phyloP scores from a whole-genome alignment of 2,329 filamentous ascomycete species.

The Metarhizium humberi region DNA sequence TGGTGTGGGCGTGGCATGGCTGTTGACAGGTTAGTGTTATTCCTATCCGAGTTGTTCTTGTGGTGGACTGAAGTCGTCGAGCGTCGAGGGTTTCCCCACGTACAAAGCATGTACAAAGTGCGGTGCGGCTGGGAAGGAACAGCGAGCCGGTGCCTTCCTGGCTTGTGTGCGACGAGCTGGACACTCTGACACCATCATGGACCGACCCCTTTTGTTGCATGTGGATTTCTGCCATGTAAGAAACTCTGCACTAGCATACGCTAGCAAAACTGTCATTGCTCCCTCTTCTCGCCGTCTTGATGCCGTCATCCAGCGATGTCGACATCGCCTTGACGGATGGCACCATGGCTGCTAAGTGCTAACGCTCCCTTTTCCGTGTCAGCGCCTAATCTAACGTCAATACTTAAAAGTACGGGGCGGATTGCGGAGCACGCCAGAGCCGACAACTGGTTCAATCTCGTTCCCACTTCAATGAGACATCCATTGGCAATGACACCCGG shows the following conservation, averaged over 20 bases:
- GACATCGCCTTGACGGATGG: conserved; percentile 6
- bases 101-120: not conserved
- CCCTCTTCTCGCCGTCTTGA: not conserved
- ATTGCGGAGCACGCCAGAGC: too few species aligned
- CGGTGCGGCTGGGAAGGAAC: not conserved
- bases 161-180: not conserved
- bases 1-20: not conserved
- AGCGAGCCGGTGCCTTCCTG: not conserved
- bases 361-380: too few species aligned
- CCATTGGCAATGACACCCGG: too few species aligned
- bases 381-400: too few species aligned
- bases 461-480: too few species aligned
- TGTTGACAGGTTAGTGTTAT: not conserved
- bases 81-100: not conserved
- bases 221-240: not conserved
- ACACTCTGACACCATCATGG: not conserved
- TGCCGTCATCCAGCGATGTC: conserved; percentile 2
- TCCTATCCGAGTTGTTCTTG: not conserved
- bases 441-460: too few species aligned
- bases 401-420: too few species aligned
- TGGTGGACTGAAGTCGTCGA: too few species aligned
- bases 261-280: not conserved
- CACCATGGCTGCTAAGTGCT: not conserved
- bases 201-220: not conserved
- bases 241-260: not conserved